Evolutionary conservation across 441 rosid genomes (phyloP), one percentile per base, ranked within the genome.

Genomic region (Daphne laureola): DNA sequence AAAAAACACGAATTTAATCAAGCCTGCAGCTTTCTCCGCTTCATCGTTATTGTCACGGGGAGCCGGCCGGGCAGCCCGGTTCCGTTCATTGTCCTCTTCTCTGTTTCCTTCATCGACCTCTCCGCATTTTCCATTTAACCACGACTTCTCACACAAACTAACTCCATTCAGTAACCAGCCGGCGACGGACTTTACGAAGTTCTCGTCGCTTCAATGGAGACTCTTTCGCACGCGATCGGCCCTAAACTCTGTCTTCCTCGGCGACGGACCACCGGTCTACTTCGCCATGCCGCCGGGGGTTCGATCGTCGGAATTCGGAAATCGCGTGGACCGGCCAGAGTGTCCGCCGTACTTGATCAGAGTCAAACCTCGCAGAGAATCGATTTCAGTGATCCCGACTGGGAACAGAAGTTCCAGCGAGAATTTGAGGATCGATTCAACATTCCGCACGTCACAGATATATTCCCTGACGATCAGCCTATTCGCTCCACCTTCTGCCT

Each of bases 401-500:
- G 98, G 98, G 85, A 83, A 53, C 38, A 62, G 4, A 77, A 81
- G 73, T 87, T 69, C 65, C 81, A 80, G 73, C 54, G 14, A 42
- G 88, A 87, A 67, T 90, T 90, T 58, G 85, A 81, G 66, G 14
- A 54, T 14, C 82, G 96, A 40, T 90, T 90, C 62, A 72, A 66
- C 36, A 76, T 90, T 17, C 95, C 98, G 62, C 98, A 90, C 49
- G 25, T 90, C 54, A 83, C 82, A n/a, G 96, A 90, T 59, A 17
- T 71, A 15, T 87, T 87, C 57, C 80, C 87, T 12, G 90, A 86
- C 41, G 84, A 79, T 1, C 63, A 61, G 2, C 62, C 97, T 1
- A 75, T 86, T 55, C 97, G 77, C 51, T 92, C 98, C 0, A 89
- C 98, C 11, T 92, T 92, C 54, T 92, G 98, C 63, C 96, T 88